Evolutionary conservation across 768 basidiomycete species (phyloP).

Genomic region (Panellus pusillus): DNA sequence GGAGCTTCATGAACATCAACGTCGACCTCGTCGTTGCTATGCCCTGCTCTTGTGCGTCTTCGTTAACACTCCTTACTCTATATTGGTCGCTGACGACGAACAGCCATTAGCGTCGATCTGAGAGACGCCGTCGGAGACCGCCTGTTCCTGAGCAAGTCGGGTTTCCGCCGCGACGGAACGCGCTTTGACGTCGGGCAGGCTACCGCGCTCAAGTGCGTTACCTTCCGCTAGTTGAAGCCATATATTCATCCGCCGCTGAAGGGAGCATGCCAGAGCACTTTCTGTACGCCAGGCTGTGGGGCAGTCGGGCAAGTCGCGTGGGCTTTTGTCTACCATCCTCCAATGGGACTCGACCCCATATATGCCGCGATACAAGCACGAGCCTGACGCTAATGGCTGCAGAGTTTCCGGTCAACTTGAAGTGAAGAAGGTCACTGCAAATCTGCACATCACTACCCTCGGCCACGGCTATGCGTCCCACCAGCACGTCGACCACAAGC

Average conservation of each 20-base stretch:
- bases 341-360: constrained; percentile 45
- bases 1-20: constrained; percentile 77
- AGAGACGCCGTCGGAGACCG: constrained; percentile 94
- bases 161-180: constrained; percentile 84
- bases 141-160: constrained; percentile 61
- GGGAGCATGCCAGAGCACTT: constrained; percentile 63
- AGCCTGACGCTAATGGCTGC: constrained; percentile 73
- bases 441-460: constrained; percentile 90
- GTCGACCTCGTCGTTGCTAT: constrained; percentile 92
- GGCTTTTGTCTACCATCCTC: constrained; percentile 63
- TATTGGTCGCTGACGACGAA: not conserved
- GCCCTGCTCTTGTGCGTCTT: constrained; percentile 83
- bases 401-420: constrained; percentile 79
- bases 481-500: constrained; percentile 82
- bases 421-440: constrained; percentile 91
- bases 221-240: not conserved
- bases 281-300: constrained; percentile 70
- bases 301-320: constrained; percentile 74
- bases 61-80: not conserved
- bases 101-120: constrained; percentile 86
- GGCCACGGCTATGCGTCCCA: constrained; percentile 92
- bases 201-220: constrained; percentile 57
- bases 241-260: constrained; percentile 24
- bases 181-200: constrained; percentile 84
- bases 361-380: constrained; percentile 73